Base-by-base conservation (phyloP, 2,329 filamentous ascomycete species). In the Zasmidium angulare region DNA sequence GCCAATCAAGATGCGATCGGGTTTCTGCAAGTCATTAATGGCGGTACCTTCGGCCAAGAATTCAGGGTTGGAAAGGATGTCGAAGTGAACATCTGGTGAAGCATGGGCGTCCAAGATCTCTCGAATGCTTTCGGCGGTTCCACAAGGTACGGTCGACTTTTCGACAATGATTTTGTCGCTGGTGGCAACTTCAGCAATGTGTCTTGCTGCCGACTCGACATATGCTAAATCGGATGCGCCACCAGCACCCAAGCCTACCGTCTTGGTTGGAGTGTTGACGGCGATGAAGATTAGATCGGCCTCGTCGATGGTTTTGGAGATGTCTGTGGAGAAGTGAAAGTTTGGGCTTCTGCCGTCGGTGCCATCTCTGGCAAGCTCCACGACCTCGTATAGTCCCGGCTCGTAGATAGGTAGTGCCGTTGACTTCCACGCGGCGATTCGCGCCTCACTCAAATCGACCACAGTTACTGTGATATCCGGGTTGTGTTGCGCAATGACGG, bases 191-290 rank as follows among this genome's bases (percentile, higher is more conserved):
- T 84, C 78, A 10, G 89, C 89, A 31, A 93, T 86, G 56, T 85
- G 84, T 53, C 82, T 81, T 1, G 85, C 86, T 4, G 88, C 89
- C 19, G 84, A 84, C 72, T 93, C 89, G 23, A 93, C 84, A 11
- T 86, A 85, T 1, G 84, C 85, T 77, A 93, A 84, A 67, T 93
- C 88, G 17, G 88, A 88, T 0, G 89, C 89, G 64, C 81, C 83
- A 11, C 89, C 89, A 3, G 86, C 86, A 50, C 89, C 90, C 21
- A 85, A 77, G 56, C 89, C 89, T 50, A 82, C 83, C 36, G 79
- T 83, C 77, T 92, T 93, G 47, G 89, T 92, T 1, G 89, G 89
- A 0, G 90, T 93, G 73, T 92, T 91, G 66, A 93, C 90, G 14
- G 88, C 85, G 56, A 93, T 83, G 60, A 93, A 84, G 58, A 93